Evolutionary conservation across 257 asterid species (phyloP).

Genomic region (Sherardia arvensis): DNA sequence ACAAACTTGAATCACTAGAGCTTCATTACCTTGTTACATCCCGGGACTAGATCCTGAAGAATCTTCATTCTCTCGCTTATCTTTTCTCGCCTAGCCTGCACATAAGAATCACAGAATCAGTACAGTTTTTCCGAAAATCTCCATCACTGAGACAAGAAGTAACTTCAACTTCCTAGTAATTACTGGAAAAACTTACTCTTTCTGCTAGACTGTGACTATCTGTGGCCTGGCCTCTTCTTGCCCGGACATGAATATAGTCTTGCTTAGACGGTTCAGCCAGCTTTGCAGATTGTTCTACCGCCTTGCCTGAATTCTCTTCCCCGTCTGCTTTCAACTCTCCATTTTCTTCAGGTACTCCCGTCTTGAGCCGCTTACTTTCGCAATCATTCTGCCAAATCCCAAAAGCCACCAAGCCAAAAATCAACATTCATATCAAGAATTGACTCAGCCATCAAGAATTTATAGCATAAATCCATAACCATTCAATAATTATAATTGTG

Average conservation of each 20-base stretch:
- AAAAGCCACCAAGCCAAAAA: neutral
- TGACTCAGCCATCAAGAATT: neutral
- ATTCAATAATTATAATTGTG: neutral
- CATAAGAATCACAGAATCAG: conserved; percentile 9
- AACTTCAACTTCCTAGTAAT: neutral
- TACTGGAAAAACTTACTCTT: conserved; percentile 27
- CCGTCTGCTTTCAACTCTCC: conserved; percentile 20
- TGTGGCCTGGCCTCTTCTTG: conserved; percentile 49
- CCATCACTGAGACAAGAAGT: neutral
- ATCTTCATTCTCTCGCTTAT: conserved; percentile 47
- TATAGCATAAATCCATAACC: neutral
- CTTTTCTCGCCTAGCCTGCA: conserved; percentile 48
- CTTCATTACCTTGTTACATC: conserved; percentile 36
- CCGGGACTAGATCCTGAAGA: conserved; percentile 49
- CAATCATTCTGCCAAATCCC: conserved; percentile 23
- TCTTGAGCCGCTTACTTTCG: conserved; percentile 27
- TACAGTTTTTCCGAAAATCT: neutral
- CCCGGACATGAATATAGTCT: conserved; percentile 47
- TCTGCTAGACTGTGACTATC: conserved; percentile 50
- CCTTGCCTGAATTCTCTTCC: conserved; percentile 28
- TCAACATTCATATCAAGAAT: no score
- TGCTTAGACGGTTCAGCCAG: conserved; percentile 31
- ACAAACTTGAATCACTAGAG: neutral
- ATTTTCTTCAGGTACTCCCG: conserved; percentile 20
- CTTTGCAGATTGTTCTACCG: conserved; percentile 22